Conservation (phyloP, 2,329 filamentous ascomycete genomes). For the Dactylella cylindrospora region DNA sequence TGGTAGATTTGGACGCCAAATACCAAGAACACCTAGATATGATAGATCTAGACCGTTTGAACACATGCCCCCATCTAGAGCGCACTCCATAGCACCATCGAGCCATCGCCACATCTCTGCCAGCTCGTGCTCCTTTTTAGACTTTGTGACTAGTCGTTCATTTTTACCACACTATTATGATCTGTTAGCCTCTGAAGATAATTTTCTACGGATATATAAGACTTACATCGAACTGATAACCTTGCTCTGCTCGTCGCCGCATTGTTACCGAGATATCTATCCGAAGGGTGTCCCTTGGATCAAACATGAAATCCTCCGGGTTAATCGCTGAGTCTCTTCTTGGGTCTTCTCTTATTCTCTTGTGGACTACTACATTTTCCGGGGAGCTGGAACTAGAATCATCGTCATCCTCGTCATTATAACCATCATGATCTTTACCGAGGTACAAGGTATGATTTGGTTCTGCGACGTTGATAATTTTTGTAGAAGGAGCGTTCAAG, state of each 20-base stretch:
- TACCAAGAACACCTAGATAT: conserved; percentile 70
- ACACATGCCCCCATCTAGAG: conserved; percentile 69
- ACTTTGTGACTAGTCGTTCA: conserved; percentile 38
- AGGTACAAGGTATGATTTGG: conserved; percentile 34
- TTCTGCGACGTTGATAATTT: conserved; percentile 34
- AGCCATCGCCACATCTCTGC: conserved; percentile 73
- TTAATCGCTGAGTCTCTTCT: conserved; percentile 31
- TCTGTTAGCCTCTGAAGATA: conserved; percentile 54
- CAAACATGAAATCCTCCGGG: conserved; percentile 47
- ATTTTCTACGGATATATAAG: conserved; percentile 4
- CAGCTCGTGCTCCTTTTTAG: conserved; percentile 58
- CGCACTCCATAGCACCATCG: conserved; percentile 64
- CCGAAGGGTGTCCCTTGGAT: conserved; percentile 46
- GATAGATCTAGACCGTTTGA: conserved; percentile 69
- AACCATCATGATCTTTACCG: conserved; percentile 17
- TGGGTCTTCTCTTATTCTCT: not conserved
- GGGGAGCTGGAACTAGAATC: conserved; percentile 21
- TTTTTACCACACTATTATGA: conserved; percentile 34
- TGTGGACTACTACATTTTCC: conserved; percentile 2
- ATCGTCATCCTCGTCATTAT: conserved; percentile 37
- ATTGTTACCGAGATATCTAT: conserved; percentile 49
- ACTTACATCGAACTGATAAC: conserved; percentile 48
- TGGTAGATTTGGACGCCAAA: conserved; percentile 60
- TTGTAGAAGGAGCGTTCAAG: conserved; percentile 39
- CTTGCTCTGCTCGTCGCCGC: conserved; percentile 46